These are phyloP conservation scores for Phyllosticta citribraziliensis DNA, from an alignment of 2,329 filamentous ascomycete species.

Conservation along the genomic window DNA sequence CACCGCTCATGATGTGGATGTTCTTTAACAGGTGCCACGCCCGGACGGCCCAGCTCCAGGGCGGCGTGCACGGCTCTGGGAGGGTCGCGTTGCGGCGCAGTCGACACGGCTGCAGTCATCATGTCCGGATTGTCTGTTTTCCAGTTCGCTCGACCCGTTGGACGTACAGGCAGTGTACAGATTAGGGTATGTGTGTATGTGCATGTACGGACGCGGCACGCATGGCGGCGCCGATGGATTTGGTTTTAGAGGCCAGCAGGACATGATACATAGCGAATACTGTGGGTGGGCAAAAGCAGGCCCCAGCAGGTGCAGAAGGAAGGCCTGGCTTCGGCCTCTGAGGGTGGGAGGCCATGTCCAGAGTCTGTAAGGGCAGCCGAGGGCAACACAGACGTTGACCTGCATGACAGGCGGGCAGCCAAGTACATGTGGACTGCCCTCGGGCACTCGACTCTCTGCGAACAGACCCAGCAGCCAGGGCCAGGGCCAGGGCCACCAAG, in stretches of 20 bases:
- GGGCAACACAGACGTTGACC: too few relatives aligned
- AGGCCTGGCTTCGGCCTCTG: not conserved
- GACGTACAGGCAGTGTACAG: not conserved
- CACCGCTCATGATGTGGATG: not conserved
- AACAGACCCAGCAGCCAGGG: not conserved
- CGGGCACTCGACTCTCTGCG: not conserved
- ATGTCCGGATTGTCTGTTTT: not conserved
- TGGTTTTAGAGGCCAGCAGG: not conserved
- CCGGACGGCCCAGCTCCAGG: not conserved
- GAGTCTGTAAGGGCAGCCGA: not conserved
- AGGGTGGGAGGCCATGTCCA: not conserved
- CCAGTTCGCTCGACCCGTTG: not conserved
- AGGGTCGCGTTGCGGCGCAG: conserved; percentile 1
- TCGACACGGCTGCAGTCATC: not conserved
- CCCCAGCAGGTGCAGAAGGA: not conserved
- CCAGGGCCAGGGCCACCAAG: not conserved
- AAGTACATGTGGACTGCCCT: not conserved
- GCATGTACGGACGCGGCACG: not conserved
- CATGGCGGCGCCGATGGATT: not conserved
- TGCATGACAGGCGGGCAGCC: not conserved
- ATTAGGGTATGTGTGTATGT: not conserved
- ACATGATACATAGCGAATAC: not conserved
- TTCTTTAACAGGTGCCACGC: not conserved
- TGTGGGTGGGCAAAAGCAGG: not conserved
- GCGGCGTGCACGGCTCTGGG: conserved; percentile 4